These are phyloP conservation scores for Calonectria montana DNA, from an alignment of 2,329 filamentous ascomycete genomes.

Conservation along the genomic window DNA sequence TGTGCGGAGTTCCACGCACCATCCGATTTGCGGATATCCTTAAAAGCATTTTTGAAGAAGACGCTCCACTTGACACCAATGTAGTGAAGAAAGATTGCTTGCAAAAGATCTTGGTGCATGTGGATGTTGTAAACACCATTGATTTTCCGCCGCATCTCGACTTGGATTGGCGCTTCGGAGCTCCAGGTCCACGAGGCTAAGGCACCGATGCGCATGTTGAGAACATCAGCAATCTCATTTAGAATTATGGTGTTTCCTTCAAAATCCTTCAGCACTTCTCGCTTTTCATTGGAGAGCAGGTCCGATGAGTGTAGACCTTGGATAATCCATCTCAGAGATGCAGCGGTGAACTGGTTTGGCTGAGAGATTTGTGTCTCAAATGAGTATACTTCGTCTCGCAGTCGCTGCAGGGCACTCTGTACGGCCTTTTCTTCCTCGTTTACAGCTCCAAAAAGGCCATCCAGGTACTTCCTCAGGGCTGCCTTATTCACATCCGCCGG, in stretches of 20 bases:
- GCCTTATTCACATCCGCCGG: conserved; percentile 50
- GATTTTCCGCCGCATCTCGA: conserved; percentile 60
- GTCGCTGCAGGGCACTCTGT: conserved; percentile 36
- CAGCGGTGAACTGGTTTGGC: conserved; percentile 49
- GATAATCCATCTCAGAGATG: conserved; percentile 53
- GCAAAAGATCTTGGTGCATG: conserved; percentile 64
- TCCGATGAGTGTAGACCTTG: conserved; percentile 56
- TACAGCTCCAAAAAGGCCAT: conserved; percentile 52
- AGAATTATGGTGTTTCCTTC: conserved; percentile 54
- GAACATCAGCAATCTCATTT: conserved; percentile 61
- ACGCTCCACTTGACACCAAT: conserved; percentile 61
- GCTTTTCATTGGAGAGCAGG: conserved; percentile 56
- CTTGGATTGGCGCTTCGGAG: conserved; percentile 48
- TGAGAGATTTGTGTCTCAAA: conserved; percentile 47
- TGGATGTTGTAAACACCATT: conserved; percentile 61
- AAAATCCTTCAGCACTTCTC: conserved; percentile 57
- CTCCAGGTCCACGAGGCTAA: conserved; percentile 61
- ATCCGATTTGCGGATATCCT: conserved; percentile 41
- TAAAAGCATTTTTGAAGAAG: conserved; percentile 53
- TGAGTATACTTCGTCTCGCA: conserved; percentile 41
- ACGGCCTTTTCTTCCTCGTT: conserved; percentile 39
- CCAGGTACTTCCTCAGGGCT: conserved; percentile 53
- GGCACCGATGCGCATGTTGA: conserved; percentile 62
- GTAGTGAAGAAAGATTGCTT: conserved; percentile 63
- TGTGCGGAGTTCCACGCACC: conserved; percentile 50